phyloP scores from a whole-genome alignment of 169 alveolate genomes.

The Perkinsus chesapeaki region DNA sequence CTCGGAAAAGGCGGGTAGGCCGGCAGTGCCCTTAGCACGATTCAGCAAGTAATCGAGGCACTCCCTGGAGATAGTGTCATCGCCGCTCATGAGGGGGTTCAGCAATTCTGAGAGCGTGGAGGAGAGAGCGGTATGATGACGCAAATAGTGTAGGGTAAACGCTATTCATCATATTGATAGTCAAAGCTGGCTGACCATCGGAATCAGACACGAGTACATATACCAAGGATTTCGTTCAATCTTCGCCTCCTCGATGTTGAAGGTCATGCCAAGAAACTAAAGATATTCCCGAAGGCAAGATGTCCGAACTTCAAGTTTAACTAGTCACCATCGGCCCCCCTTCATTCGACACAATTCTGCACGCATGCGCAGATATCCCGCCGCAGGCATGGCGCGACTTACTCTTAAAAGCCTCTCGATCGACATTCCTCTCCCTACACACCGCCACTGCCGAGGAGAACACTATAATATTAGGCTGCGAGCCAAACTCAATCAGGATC shows the following conservation, averaged over 20 bases:
- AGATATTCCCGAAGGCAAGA: too few relatives aligned
- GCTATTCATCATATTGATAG: too few relatives aligned
- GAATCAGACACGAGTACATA: too few relatives aligned
- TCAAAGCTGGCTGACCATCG: too few relatives aligned
- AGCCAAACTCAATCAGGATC: neutral
- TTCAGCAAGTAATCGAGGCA: neutral
- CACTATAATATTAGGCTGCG: neutral
- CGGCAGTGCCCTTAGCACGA: neutral
- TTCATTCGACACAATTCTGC: too few relatives aligned
- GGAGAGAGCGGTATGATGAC: neutral
- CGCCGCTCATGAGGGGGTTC: neutral
- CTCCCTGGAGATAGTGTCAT: neutral
- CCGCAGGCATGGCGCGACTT: neutral
- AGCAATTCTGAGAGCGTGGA: neutral
- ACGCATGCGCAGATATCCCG: neutral
- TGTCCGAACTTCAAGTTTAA: too few relatives aligned
- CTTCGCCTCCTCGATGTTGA: too few relatives aligned
- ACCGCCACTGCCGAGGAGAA: neutral
- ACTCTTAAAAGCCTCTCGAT: too few relatives aligned
- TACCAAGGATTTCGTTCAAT: too few relatives aligned
- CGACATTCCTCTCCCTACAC: too few relatives aligned
- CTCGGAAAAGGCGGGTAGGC: neutral
- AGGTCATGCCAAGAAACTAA: too few relatives aligned
- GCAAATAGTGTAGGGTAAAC: neutral
- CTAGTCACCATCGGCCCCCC: too few relatives aligned